phyloP scores from a whole-genome alignment of 768 basidiomycete species.

The Sarcodon aspratus region DNA sequence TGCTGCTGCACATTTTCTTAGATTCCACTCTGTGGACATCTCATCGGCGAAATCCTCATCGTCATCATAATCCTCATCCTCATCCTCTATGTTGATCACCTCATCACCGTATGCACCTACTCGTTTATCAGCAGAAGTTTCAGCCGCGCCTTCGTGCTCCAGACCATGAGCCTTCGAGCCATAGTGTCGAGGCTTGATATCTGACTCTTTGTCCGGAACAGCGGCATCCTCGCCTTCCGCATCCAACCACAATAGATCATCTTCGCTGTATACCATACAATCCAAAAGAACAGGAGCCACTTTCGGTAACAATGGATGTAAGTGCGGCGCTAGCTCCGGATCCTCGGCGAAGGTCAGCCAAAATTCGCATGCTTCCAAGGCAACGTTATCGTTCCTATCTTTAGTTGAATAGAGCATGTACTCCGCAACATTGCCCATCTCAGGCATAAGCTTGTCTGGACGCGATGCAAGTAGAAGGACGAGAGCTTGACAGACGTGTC shows the following conservation, averaged over 20 bases:
- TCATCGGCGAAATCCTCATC: slow-evolving; percentile 94
- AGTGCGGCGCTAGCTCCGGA: slow-evolving; percentile 69
- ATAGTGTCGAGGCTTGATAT: slow-evolving; percentile 95
- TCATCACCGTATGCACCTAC: slow-evolving; percentile 71
- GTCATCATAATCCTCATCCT: slow-evolving; percentile 78
- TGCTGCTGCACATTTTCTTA: slow-evolving; percentile 95
- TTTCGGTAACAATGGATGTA: slow-evolving; percentile 80
- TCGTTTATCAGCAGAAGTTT: slow-evolving; percentile 15
- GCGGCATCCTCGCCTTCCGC: slow-evolving; percentile 81
- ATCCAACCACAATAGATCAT: slow-evolving; percentile 91
- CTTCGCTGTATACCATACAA: slow-evolving; percentile 96
- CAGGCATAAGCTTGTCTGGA: slow-evolving; percentile 94
- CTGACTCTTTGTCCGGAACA: slow-evolving; percentile 87
- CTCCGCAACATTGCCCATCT: slow-evolving; percentile 90
- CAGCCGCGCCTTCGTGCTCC: slow-evolving; percentile 55
- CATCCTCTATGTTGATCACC: slow-evolving; percentile 73
- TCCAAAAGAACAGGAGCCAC: slow-evolving; percentile 93
- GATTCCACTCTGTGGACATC: slow-evolving; percentile 96
- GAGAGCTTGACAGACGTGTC: slow-evolving; percentile 92
- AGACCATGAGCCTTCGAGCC: slow-evolving; percentile 76
- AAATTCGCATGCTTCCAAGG: slow-evolving; percentile 98
- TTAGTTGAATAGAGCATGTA: slow-evolving; percentile 99
- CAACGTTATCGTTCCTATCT: slow-evolving; percentile 93
- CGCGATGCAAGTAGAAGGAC: slow-evolving; percentile 87
- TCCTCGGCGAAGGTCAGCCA: slow-evolving; percentile 99